Base-by-base conservation (phyloP, 2,329 filamentous ascomycete genomes). In the Stagonosporopsis cucurbitacearum region DNA sequence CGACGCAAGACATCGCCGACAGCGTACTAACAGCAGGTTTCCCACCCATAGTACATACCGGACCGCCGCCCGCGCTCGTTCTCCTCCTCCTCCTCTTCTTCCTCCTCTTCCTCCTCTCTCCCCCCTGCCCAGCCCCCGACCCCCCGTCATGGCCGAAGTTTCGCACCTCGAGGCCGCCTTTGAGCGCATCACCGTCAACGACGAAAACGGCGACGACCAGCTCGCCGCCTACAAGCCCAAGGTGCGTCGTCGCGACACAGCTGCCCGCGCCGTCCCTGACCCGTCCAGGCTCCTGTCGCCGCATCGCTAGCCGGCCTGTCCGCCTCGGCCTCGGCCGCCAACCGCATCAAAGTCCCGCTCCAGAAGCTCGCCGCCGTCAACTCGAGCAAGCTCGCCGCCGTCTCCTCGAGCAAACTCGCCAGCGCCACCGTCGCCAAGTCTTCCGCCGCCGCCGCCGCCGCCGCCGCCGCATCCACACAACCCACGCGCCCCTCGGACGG, bases 321-420 rank as follows among this genome's bases (percentile, higher is more conserved):
- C 50, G 65, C 78, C 53, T 71, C 73, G 54, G 63, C 75, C 63
- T 73, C 68, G 35, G 72, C 69, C 15, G 81, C 68, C 30, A 88
- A 84, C 70, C 85, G 92, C 63, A 85, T 92, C 57, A 95, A 95
- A 59, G 74, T 82, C 25, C 80, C 80, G 65, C 86, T 96, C 49
- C 87, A 94, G 78, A 97, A 96, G 78, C 82, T 97, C 23, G 91
- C 96, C 72, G 87, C 90, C 37, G 87, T 91, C 70, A 93, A 87
- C 75, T 80, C 83, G 73, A 84, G 77, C 52, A 82, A 81, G 67
- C 50, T 69, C 30, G 52, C 65, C 57, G 65, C 66, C 25, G 68
- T 70, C 32, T 73, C 65, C 69, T 80, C 83, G 73, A 84, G 77
- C 52, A 82, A 81, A 66, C 50, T 69, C 30, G 52, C 65, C 57